Evolutionary conservation across 345 rosid genomes (phyloP), one percentile per base, ranked within the genome.

Genomic region (Populus ilicifolia): DNA sequence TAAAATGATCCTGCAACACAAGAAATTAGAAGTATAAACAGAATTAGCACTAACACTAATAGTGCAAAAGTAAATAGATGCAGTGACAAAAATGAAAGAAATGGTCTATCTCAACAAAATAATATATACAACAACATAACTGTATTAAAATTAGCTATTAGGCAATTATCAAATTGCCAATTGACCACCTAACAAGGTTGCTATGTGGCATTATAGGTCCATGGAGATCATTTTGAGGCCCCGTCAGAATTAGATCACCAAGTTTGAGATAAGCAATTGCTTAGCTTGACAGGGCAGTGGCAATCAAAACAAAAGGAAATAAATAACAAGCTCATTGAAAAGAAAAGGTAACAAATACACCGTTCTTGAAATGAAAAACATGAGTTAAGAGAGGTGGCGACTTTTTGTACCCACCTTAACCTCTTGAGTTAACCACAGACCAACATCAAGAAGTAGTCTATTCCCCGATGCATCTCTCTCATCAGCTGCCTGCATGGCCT

Each of bases 401-500:
- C 10, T 43, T 66, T 74, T 29, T 11, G 11, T 43, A 67, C 67
- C 80, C 81, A 94, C 98, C 95, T 94, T 94, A 76, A 94, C 89
- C 79, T 89, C 88, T 79, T 91, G 90, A 70, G 97, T 85, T 79
- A 94, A 86, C 98, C 98, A 94, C 30, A 76, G 89, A 78, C 98
- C 98, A 84, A 89, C 90, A 85, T 94, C 98, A 83, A 87, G 95
- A 82, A 94, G 93, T 66, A 93, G 87, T 80, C 83, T 90, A 86
- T 94, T 94, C 76, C 98, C 98, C 12, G 97, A 94, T 69, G 86
- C 98, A 77, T 94, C 98, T 90, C 83, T 89, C 88, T 87, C 87
- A 70, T 80, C 83, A 69, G 74, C 79, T 61, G 81, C 79, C 48
- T 30, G 78, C 86, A 87, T 87, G 85, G 86, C 88, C 83, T 86